Percentiles rank a stretch among this genome's conserved stretches.
phyloP scores from a whole-genome alignment of 2,329 filamentous ascomycete genomes.

The Ophioceras dolichostomum region DNA sequence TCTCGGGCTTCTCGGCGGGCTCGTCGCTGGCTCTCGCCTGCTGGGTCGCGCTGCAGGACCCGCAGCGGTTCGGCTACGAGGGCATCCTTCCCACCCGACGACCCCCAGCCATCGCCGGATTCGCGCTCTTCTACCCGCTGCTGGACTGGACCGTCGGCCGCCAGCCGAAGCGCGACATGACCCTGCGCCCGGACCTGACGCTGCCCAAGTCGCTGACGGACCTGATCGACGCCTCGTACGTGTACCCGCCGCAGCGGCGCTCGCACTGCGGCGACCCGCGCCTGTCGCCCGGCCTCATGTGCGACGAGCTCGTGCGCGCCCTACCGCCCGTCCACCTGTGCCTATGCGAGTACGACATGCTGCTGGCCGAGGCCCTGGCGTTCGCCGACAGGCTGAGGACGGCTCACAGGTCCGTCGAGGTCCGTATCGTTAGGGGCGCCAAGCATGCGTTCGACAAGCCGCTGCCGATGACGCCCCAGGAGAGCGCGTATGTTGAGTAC shows the following conservation, averaged over 20 bases:
- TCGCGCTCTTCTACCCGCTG: slow-evolving; percentile 50
- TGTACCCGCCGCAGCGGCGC: slow-evolving; percentile 36
- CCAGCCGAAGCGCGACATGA: slow-evolving; percentile 40
- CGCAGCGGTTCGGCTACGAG: slow-evolving; percentile 25
- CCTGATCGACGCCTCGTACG: slow-evolving; percentile 50
- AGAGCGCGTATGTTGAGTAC: slow-evolving; percentile 32
- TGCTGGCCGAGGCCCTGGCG: slow-evolving; percentile 13
- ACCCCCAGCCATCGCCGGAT: slow-evolving; percentile 33
- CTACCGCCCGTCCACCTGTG: slow-evolving; percentile 14
- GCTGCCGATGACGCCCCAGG: slow-evolving; percentile 28
- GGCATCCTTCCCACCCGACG: slow-evolving; percentile 17
- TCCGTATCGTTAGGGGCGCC: slow-evolving; percentile 31
- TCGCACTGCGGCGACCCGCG: slow-evolving; percentile 36
- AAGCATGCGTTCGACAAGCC: slow-evolving; percentile 38
- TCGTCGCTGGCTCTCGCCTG: slow-evolving; percentile 39
- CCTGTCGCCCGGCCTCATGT: slow-evolving; percentile 34
- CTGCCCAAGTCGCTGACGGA: slow-evolving; percentile 45
- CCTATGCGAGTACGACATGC: slow-evolving; percentile 18
- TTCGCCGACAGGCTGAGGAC: slow-evolving; percentile 8
- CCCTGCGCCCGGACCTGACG: slow-evolving; percentile 42
- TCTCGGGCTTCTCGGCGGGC: slow-evolving; percentile 54
- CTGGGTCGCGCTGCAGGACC: slow-evolving; percentile 31
- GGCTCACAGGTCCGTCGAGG: slow-evolving; percentile 17
- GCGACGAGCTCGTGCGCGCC: slow-evolving; percentile 10
- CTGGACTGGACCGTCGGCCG: slow-evolving; percentile 48